Evolutionary conservation across 495 filamentous ascomycete species (phyloP), one percentile per base, ranked within the genome.

Genomic region (Penicillium macrosclerotiorum): DNA sequence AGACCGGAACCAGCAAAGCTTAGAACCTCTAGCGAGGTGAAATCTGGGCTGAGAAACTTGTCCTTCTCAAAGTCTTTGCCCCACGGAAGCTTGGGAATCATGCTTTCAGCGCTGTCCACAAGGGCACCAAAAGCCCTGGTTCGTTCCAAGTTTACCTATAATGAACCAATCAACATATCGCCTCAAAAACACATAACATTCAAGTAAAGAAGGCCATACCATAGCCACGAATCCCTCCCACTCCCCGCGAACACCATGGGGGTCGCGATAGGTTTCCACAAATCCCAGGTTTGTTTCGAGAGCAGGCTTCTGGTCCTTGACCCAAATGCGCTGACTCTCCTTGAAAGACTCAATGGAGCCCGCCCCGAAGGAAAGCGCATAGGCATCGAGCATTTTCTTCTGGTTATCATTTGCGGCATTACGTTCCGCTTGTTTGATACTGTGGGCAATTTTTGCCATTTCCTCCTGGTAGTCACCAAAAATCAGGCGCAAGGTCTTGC

Each of bases 211-310:
- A n/a, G n/a, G n/a, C n/a, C n/a, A n/a, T 47, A 88, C 84, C 52
- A 88, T 74, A 24, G 86, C 86, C 40, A 87, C 88, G 56, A 95
- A 93, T 1, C 90, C 92, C 65, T 97, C 92, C 93, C 93, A 98
- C 62, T 98, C 93, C n/a, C 88, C 91, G 39, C 92, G 77, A 8
- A 95, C 82, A 35, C 93, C 92, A 42, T 89, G 86, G 1, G 93
- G 93, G 62, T 98, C 93, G 38, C 93, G 80, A 60, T 97, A 98
- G 0, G 91, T 95, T 69, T 98, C 93, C 30, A 98, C 85, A 57
- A 97, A 98, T 1, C 93, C 93, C 44, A 97, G 81, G 63, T 97
- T 92, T 13, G 78, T 86, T 65, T 97, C 93, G 13, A 98, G 82
- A 64, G 79, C 83, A 5, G 93, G 93, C 12, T 89, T 85, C 47